Percentiles rank a stretch among this genome's conserved stretches.
Conservation (phyloP, 805 yeast genomes). For the Ogataea trehalophila region DNA sequence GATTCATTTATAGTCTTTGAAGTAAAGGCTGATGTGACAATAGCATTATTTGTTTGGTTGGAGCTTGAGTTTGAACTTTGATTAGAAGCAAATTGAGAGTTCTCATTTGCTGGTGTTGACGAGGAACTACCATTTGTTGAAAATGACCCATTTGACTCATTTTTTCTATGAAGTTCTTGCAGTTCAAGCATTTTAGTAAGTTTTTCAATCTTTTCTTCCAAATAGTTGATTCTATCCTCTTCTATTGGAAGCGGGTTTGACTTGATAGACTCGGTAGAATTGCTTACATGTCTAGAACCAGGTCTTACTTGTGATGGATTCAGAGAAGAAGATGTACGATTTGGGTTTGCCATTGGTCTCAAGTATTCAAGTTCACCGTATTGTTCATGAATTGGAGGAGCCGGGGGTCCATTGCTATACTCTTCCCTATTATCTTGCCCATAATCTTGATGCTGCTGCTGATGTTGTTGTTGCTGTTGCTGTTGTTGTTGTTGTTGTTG, state of each 20-base stretch:
- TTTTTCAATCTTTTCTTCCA: conserved; percentile 30
- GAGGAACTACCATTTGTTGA: conserved; percentile 7
- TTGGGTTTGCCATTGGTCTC: too few species aligned
- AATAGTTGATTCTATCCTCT: conserved; percentile 21
- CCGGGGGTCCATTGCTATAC: background rate
- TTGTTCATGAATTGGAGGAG: background rate
- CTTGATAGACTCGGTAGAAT: background rate
- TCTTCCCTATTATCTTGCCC: background rate
- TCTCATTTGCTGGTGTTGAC: conserved; percentile 1
- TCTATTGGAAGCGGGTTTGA: conserved; percentile 2
- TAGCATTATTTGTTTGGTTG: background rate
- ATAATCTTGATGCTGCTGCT: background rate
- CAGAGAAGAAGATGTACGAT: background rate
- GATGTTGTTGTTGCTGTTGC: background rate
- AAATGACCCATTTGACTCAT: conserved; percentile 11
- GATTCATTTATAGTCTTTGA: background rate
- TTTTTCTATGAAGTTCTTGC: conserved; percentile 15
- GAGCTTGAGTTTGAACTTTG: background rate
- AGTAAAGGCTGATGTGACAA: conserved; percentile 1
- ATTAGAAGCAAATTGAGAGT: background rate
- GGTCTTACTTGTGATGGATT: background rate
- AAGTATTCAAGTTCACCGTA: too few species aligned
- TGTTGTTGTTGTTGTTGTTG: background rate
- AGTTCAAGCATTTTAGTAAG: conserved; percentile 19
- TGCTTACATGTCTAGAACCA: background rate